Base-by-base conservation (phyloP, 2,329 filamentous ascomycete species). In the Neocatenulostroma microsporum region DNA sequence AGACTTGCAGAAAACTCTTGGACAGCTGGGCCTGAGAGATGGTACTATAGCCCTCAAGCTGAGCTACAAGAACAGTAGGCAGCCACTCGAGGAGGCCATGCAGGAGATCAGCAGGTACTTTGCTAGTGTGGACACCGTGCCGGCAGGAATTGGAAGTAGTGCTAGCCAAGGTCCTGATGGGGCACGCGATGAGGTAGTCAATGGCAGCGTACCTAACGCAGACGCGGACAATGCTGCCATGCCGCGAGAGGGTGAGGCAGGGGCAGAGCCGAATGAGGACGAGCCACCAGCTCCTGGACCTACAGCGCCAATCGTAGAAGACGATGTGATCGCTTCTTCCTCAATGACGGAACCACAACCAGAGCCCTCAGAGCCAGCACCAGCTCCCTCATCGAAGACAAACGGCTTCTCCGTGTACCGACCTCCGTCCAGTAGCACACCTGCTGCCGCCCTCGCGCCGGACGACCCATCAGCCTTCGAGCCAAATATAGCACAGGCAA, bases 1-100 rank as follows among this genome's bases (percentile, higher is more conserved):
- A 13, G 88, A 93, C 53, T 72, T 96, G 40, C 86, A 95, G 59
- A 94, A 94, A 69, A 88, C 85, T 1, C 63, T 98, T 30, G 80
- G 79, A 4, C 85, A 94, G 58, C 66, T 96, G 13, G 91, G 91
- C 0, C 81, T 93, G 53, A 93, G 88, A 56, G 81, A 77, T 31
- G 89, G 91, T 5, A 89, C 75, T 53, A 80, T 84, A 4, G 64
- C 94, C 37, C 71, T 98, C 37, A 75, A 84, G 39, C 63, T 98
- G 41, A 78, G 71, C 21, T 96, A 89, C 63, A 78, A 74, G 55
- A 72, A 72, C 45, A 91, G 84, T 5, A 79, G 82, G 10, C 77
- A 76, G 56, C 87, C 87, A 2, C 63, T 96, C 19, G 84, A 86
- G 48, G 83, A 89, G 45, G 89, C 89, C 8, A 86, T 94, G 79